Evolutionary conservation across 2,329 filamentous ascomycete species (phyloP).

Genomic region (Penicillium palitans): DNA sequence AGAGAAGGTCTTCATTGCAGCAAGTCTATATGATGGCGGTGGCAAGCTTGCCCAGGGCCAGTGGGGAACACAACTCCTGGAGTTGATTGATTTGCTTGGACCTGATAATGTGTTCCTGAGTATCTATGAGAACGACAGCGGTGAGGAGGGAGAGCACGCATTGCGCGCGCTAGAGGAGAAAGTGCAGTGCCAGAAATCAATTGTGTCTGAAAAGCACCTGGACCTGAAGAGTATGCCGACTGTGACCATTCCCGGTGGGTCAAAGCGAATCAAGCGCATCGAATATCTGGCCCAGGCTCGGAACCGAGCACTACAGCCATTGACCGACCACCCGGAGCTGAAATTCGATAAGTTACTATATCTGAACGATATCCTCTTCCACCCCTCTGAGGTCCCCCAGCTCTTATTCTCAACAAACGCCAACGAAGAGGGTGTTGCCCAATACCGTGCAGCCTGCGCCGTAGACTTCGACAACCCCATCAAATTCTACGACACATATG

Average conservation of each 20-base stretch:
- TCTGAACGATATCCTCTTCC: conserved; percentile 67
- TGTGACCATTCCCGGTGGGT: conserved; percentile 62
- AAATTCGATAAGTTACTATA: conserved; percentile 60
- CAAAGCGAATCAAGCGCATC: conserved; percentile 68
- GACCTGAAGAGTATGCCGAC: conserved; percentile 58
- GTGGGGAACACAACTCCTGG: conserved; percentile 63
- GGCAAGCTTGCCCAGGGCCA: conserved; percentile 61
- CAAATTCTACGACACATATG: conserved; percentile 77
- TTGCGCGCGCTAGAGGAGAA: conserved; percentile 55
- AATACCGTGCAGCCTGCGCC: conserved; percentile 70
- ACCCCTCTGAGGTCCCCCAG: conserved; percentile 59
- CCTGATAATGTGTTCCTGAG: conserved; percentile 68
- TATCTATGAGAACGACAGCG: conserved; percentile 72
- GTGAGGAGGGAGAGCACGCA: conserved; percentile 55
- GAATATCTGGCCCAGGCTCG: conserved; percentile 71
- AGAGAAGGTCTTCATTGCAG: conserved; percentile 72
- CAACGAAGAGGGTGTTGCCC: conserved; percentile 52
- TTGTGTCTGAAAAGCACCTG: conserved; percentile 63
- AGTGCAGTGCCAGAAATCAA: conserved; percentile 51
- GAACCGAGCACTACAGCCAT: conserved; percentile 66
- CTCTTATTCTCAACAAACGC: conserved; percentile 63
- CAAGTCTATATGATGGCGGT: conserved; percentile 66
- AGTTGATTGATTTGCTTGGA: conserved; percentile 66
- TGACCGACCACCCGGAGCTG: conserved; percentile 51
- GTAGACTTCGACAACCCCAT: conserved; percentile 74